Evolutionary conservation across 2,329 filamentous ascomycete genomes (phyloP), one percentile per base, ranked within the genome.

Genomic region (Peltaster fructicola): DNA sequence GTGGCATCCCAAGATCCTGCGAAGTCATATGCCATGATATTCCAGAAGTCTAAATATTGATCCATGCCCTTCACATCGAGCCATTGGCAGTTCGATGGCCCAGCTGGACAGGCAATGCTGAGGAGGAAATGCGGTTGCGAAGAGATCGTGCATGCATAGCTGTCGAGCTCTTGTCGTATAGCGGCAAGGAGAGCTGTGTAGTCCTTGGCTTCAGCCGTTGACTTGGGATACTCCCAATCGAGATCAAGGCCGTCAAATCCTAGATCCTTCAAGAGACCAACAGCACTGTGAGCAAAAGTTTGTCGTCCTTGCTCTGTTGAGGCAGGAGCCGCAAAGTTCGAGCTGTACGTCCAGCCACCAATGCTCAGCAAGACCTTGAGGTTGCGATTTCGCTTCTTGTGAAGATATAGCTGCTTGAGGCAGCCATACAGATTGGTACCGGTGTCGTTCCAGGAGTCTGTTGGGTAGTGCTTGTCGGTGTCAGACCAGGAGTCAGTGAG

Each of bases 281-380:
- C 74, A 17, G 76, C 73, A 10, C 67, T 68, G 23, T 62, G 56
- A 1, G 77, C 78, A 43, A 91, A 88, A 2, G 33, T 59, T 31
- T 56, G 52, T n/a, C 78, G 65, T 3, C 72, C 68, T 4, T 56
- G 52, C 0, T 59, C 56, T 0, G 69, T 73, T 10, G 65, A 65
- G 1, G 68, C 67, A 0, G 80, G 75, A 11, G 54, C 56, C 1
- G 67, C 59, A 51, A 93, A 90, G 54, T 90, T 85, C 47, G 65
- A 51, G 3, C 74, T 77, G 43, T 75, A 78, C 1, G 67, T 75
- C 69, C 73, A 85, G n/a, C 80, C 80, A 20, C 80, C 80, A 31
- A 88, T 78, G 22, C 73, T 81, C 5, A 92, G 63, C 8, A 92
- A 61, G 3, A 73, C 62, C 51, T 90, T 88, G 30, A 88, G 51